A percentile compares a stretch with the other conserved stretches of the same genome.
These are phyloP conservation scores for Rhododendron kiyosumense DNA, from an alignment of 148 eudicot species.

Conservation along the genomic window DNA sequence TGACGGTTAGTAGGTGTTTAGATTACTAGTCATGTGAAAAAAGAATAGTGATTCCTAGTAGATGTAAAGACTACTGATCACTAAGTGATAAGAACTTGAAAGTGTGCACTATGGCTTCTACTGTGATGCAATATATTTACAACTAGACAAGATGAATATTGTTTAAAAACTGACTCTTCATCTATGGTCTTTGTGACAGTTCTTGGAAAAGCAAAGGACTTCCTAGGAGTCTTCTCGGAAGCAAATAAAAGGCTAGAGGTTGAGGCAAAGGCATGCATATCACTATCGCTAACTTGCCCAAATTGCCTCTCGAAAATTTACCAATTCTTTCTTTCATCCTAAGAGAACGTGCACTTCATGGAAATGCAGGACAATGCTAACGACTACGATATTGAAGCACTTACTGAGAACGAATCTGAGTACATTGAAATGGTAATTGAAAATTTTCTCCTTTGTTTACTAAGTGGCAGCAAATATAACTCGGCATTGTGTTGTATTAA, in stretches of 20 bases:
- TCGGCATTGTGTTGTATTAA: neutral
- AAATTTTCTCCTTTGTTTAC: neutral
- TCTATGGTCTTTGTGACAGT: conserved; percentile 30
- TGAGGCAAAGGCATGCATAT: conserved; percentile 53
- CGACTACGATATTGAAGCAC: conserved; percentile 66
- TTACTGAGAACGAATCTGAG: conserved; percentile 65
- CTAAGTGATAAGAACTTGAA: no score
- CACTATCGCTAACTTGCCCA: neutral
- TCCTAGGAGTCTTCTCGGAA: conserved; percentile 66
- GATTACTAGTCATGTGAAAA: no score
- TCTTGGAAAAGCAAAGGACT: conserved; percentile 62
- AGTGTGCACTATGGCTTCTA: no score
- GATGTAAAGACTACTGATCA: no score
- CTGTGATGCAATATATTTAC: no score
- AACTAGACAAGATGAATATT: neutral
- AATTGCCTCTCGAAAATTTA: neutral
- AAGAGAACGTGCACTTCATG: neutral
- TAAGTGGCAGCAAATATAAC: neutral
- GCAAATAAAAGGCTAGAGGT: conserved; percentile 62
- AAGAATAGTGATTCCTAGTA: no score
- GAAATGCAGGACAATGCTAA: conserved; percentile 52
- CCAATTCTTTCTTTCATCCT: neutral
- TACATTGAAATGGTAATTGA: conserved; percentile 74
- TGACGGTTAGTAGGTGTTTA: no score
- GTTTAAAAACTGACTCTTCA: neutral